A percentile compares a stretch with the other conserved stretches of the same genome.
Evolutionary conservation across 257 asterid genomes (phyloP).

Genomic region (Nicotiana otophora): DNA sequence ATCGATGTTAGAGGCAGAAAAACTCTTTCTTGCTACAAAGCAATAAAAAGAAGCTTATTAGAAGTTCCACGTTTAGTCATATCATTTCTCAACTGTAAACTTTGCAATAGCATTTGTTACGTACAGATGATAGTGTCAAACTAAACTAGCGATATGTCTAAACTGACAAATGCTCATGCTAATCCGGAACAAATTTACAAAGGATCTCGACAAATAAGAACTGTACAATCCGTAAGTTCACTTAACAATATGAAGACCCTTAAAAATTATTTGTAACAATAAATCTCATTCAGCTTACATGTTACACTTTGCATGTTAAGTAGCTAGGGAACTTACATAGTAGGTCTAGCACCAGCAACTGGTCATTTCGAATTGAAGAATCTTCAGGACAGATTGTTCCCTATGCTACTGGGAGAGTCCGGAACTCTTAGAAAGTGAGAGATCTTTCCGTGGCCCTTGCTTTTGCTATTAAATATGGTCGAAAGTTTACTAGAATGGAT

Average conservation of each 20-base stretch:
- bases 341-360: slow-evolving; percentile 27
- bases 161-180: slow-evolving; percentile 41
- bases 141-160: background rate
- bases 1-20: background rate
- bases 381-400: slow-evolving; percentile 61
- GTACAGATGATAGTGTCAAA: background rate
- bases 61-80: no score
- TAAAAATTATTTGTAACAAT: background rate
- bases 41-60: no score
- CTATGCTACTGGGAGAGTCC: slow-evolving; percentile 33
- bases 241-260: background rate
- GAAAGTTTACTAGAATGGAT: slow-evolving; percentile 33
- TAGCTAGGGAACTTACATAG: slow-evolving; percentile 32
- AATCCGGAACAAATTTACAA: slow-evolving; percentile 41
- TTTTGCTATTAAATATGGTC: slow-evolving; percentile 55
- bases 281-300: background rate
- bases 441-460: slow-evolving; percentile 65
- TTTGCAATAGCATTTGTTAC: background rate
- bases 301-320: slow-evolving; percentile 36
- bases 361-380: slow-evolving; percentile 31
- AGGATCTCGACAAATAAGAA: slow-evolving; percentile 43
- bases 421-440: slow-evolving; percentile 35
- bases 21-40: no score
- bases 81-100: background rate
- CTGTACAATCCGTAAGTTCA: slow-evolving; percentile 53